phyloP scores from a whole-genome alignment of 768 basidiomycete species.

The Hygrophorus russula region DNA sequence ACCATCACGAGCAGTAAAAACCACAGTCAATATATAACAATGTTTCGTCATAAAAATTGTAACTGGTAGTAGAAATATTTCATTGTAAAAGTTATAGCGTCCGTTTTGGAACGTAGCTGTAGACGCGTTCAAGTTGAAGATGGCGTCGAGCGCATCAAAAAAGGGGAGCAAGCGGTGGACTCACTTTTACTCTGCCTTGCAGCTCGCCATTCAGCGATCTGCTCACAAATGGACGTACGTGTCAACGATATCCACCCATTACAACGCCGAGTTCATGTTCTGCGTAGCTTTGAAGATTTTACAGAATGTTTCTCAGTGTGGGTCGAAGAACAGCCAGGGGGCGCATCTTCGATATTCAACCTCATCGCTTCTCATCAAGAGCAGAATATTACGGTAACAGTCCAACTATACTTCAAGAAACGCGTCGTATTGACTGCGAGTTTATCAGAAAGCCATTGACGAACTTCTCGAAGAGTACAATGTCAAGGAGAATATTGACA shows the following conservation, averaged over 20 bases:
- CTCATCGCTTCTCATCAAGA: conserved; percentile 67
- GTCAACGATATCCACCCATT: background rate
- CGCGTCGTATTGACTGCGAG: background rate
- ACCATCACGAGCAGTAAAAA: too few species aligned
- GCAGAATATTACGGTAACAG: conserved; percentile 2
- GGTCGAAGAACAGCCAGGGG: conserved; percentile 55
- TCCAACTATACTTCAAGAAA: background rate
- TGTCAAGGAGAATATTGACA: conserved; percentile 60
- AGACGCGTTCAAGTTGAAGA: too few species aligned
- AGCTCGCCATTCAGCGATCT: conserved; percentile 42
- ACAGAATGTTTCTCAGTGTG: conserved; percentile 58
- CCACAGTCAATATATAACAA: too few species aligned
- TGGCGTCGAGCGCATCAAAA: conserved; percentile 10
- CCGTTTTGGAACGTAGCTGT: too few species aligned
- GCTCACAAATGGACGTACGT: conserved; percentile 51
- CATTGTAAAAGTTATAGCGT: too few species aligned
- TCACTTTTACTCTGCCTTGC: conserved; percentile 44
- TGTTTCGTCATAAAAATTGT: too few species aligned
- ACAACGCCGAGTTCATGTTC: background rate
- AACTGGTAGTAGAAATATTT: too few species aligned
- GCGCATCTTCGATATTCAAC: conserved; percentile 48
- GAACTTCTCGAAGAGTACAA: conserved; percentile 58
- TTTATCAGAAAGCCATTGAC: conserved; percentile 52
- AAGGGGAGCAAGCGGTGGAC: conserved; percentile 44
- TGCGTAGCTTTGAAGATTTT: conserved; percentile 42